Evolutionary conservation across 1,139 yeast genomes (phyloP).

Genomic region (Lipomyces yarrowii): DNA sequence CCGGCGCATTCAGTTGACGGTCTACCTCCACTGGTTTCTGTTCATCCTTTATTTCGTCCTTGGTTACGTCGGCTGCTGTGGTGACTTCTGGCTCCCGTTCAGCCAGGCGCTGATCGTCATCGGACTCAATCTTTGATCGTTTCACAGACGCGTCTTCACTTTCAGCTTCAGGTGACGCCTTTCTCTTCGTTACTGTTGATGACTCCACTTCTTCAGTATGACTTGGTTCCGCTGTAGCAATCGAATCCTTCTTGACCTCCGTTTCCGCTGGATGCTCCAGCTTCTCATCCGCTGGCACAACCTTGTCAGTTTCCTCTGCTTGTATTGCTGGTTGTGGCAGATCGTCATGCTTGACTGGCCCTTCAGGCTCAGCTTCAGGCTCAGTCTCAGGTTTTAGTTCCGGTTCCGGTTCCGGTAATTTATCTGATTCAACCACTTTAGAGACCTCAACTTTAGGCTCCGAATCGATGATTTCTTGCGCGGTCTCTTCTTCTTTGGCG

Average conservation of each 20-base stretch:
- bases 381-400: background rate
- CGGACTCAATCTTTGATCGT: background rate
- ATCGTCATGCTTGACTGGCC: background rate
- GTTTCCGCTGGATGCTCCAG: background rate
- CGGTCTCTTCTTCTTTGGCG: background rate
- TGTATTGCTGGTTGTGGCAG: background rate
- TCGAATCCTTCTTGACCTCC: background rate
- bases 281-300: background rate
- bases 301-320: background rate
- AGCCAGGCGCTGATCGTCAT: background rate
- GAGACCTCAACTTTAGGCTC: background rate
- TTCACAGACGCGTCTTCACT: background rate
- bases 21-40: background rate
- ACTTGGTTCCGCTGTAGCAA: background rate
- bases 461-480: background rate
- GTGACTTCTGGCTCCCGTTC: background rate
- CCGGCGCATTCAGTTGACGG: constrained; percentile 13
- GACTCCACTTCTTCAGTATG: background rate
- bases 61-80: background rate
- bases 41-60: background rate
- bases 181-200: background rate
- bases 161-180: background rate
- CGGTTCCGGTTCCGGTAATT: background rate
- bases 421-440: background rate
- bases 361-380: background rate